These are phyloP conservation scores for Aurantiochytrium sp. DNA, from an alignment of 108 stramenopile genomes.

Conservation along the genomic window DNA sequence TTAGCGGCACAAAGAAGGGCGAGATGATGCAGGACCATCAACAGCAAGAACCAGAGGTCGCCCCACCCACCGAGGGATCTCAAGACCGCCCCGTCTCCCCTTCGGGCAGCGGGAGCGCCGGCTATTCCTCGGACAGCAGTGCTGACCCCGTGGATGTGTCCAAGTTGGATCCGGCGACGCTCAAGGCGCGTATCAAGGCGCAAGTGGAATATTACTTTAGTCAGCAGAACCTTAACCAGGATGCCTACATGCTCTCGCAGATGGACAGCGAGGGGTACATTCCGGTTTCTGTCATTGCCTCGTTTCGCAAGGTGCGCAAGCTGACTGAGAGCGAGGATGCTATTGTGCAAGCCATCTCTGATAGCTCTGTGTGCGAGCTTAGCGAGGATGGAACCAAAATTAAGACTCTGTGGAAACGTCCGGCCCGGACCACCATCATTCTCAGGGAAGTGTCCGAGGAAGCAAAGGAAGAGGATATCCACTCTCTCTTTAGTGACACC, in stretches of 20 bases:
- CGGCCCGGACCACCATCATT: conserved; percentile 43
- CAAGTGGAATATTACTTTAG: conserved; percentile 47
- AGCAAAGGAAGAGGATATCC: conserved; percentile 23
- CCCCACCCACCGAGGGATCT: background rate
- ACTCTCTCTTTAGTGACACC: background rate
- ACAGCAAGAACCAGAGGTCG: background rate
- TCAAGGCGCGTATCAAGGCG: background rate
- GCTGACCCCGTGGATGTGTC: conserved; percentile 1
- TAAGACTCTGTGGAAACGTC: conserved; percentile 18
- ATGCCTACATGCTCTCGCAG: conserved; percentile 31
- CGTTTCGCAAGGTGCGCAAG: conserved; percentile 37
- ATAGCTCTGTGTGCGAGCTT: conserved; percentile 29
- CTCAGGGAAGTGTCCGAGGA: conserved; percentile 41
- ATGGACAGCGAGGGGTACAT: conserved; percentile 44
- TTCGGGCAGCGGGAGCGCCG: background rate
- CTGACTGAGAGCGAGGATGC: conserved; percentile 39
- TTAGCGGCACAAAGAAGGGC: background rate
- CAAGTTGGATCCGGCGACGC: background rate
- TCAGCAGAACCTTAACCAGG: conserved; percentile 33
- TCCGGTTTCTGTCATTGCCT: conserved; percentile 4
- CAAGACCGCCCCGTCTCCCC: background rate
- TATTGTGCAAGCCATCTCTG: conserved; percentile 30
- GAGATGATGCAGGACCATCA: background rate
- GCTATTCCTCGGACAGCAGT: conserved; percentile 13
- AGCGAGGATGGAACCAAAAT: conserved; percentile 43